phyloP scores from a whole-genome alignment of 1,284 basidiomycete species.

The Ustilago bromivora region DNA sequence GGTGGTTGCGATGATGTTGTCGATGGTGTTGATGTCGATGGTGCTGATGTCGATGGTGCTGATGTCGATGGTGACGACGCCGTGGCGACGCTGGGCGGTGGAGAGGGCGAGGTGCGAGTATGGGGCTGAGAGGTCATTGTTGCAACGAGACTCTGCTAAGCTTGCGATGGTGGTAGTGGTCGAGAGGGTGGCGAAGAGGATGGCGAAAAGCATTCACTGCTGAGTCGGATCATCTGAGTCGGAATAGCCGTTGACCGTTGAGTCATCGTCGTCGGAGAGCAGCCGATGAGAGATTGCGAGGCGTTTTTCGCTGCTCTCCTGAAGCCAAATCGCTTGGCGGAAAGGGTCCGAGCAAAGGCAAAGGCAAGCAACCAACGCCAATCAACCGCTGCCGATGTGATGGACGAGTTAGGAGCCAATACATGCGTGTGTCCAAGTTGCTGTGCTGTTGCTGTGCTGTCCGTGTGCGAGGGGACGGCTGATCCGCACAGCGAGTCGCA shows the following conservation, averaged over 20 bases:
- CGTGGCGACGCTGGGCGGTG: slow-evolving; percentile 1
- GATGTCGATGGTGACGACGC: neutral
- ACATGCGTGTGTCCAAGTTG: neutral
- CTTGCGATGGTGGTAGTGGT: neutral
- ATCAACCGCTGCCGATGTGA: neutral
- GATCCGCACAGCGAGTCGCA: slow-evolving; percentile 2
- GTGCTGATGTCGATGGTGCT: no score
- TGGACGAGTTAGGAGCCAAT: neutral
- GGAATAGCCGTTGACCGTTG: neutral
- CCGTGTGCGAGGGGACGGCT: neutral
- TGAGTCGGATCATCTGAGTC: neutral
- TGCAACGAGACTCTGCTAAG: neutral
- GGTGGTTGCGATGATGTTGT: slow-evolving; percentile 3
- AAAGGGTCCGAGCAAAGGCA: neutral
- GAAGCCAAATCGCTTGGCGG: neutral
- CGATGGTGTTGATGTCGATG: slow-evolving; percentile 5
- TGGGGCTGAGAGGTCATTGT: neutral
- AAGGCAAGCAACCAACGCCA: neutral
- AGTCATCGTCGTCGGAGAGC: neutral
- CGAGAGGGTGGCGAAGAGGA: neutral
- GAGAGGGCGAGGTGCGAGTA: neutral
- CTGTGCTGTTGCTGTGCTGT: neutral
- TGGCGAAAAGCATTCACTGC: neutral
- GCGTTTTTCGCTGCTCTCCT: neutral
- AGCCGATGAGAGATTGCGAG: neutral